Conservation (phyloP, 805 yeast genomes). For the Candida ulmi region DNA sequence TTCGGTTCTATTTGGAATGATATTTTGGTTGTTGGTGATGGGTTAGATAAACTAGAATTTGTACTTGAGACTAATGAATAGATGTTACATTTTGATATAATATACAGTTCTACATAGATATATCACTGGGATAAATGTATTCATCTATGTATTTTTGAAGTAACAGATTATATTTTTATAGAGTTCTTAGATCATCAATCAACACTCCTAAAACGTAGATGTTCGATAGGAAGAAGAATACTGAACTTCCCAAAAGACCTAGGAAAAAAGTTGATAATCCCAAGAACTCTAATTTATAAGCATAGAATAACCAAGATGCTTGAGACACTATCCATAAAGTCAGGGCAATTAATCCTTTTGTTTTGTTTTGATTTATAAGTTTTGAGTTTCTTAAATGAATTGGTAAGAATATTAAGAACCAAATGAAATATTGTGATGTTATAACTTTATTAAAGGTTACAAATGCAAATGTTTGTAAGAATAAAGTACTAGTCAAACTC, state of each 20-base stretch:
- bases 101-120: too few relatives aligned
- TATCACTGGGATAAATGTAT: too few relatives aligned
- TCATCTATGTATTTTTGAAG: too few relatives aligned
- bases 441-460: slow-evolving; percentile 77
- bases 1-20: slow-evolving; percentile 59
- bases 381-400: slow-evolving; percentile 50
- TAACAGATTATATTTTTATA: too few relatives aligned
- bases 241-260: slow-evolving; percentile 49
- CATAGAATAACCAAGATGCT: slow-evolving; percentile 72
- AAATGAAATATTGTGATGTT: slow-evolving; percentile 92
- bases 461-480: slow-evolving; percentile 74
- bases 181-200: slow-evolving; percentile 36
- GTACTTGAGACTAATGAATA: slow-evolving; percentile 23
- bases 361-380: slow-evolving; percentile 21
- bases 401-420: slow-evolving; percentile 88
- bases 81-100: slow-evolving; percentile 53
- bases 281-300: slow-evolving; percentile 73
- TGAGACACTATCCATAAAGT: slow-evolving; percentile 67
- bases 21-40: slow-evolving; percentile 7
- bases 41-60: background rate
- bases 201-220: slow-evolving; percentile 54
- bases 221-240: slow-evolving; percentile 56
- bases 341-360: slow-evolving; percentile 37
- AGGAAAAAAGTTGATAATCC: slow-evolving; percentile 63
- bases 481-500: slow-evolving; percentile 47